Conservation (phyloP, 306 rosid genomes). For the Acacia melanoxylon region DNA sequence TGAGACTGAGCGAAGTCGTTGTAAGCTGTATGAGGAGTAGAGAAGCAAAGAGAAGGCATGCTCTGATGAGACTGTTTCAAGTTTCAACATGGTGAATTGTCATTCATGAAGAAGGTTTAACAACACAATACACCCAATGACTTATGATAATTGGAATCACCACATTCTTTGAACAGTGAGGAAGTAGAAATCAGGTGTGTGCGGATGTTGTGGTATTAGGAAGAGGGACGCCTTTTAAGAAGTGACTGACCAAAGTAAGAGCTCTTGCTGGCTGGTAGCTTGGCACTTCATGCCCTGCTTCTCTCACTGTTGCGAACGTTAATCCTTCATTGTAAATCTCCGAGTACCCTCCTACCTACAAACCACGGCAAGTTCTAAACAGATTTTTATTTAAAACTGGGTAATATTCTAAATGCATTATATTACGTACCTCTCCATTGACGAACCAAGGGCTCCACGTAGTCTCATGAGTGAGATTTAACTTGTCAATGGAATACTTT, state of each 20-base stretch:
- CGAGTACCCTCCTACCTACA: conserved; percentile 72
- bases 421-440: conserved; percentile 52
- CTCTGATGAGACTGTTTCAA: neutral
- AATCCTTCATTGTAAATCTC: conserved; percentile 59
- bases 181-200: neutral
- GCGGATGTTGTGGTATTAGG: conserved; percentile 32
- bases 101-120: neutral
- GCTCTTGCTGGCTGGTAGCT: conserved; percentile 78
- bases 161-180: neutral
- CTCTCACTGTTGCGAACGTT: conserved; percentile 77
- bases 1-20: too few relatives aligned
- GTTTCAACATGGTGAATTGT: neutral
- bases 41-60: neutral
- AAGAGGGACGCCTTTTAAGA: conserved; percentile 60
- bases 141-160: neutral
- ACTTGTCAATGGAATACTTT: conserved; percentile 59
- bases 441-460: conserved; percentile 76
- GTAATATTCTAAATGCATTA: neutral
- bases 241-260: conserved; percentile 64
- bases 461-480: conserved; percentile 58
- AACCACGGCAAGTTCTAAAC: neutral
- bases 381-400: neutral
- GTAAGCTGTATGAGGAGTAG: too few relatives aligned
- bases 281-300: conserved; percentile 89
- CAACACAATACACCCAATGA: neutral